phyloP scores from a whole-genome alignment of 495 filamentous ascomycete genomes.

The Evansstolkia leycettana region DNA sequence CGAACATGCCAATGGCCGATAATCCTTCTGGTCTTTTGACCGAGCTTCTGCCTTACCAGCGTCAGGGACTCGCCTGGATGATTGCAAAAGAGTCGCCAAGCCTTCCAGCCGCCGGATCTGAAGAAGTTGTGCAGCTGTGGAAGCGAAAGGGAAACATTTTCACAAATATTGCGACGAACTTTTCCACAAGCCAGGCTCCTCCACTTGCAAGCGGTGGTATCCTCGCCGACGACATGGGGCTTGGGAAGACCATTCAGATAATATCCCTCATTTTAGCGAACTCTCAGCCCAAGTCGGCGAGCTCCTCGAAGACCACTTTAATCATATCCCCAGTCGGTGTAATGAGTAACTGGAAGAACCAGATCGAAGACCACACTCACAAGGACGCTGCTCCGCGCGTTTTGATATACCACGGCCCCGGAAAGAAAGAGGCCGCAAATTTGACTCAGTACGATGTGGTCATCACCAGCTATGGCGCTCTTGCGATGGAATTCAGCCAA shows the following conservation, averaged over 20 bases:
- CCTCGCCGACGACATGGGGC: conserved; percentile 87
- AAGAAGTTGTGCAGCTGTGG: conserved; percentile 72
- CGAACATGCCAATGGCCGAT: conserved; percentile 59
- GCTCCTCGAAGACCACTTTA: conserved; percentile 47
- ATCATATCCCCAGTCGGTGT: conserved; percentile 78
- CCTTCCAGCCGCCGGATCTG: conserved; percentile 47
- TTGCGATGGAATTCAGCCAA: conserved; percentile 30
- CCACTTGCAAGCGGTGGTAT: conserved; percentile 68
- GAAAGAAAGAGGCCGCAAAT: conserved; percentile 40
- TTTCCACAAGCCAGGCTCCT: conserved; percentile 42
- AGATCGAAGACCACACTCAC: conserved; percentile 64
- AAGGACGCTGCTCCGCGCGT: conserved; percentile 48
- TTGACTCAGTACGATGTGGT: conserved; percentile 58
- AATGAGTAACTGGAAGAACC: conserved; percentile 86
- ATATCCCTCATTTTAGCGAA: conserved; percentile 70
- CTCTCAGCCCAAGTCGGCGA: conserved; percentile 20
- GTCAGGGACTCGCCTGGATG: conserved; percentile 78
- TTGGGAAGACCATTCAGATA: conserved; percentile 85
- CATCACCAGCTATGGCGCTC: conserved; percentile 68
- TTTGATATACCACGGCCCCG: conserved; percentile 62
- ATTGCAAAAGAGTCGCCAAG: conserved; percentile 58
- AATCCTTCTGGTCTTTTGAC: conserved; percentile 54
- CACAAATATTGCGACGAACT: conserved; percentile 69
- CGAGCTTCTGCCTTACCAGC: conserved; percentile 67
- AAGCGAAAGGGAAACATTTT: conserved; percentile 44